Conservation (phyloP, 495 filamentous ascomycete genomes). For the Penicillium manginii region DNA sequence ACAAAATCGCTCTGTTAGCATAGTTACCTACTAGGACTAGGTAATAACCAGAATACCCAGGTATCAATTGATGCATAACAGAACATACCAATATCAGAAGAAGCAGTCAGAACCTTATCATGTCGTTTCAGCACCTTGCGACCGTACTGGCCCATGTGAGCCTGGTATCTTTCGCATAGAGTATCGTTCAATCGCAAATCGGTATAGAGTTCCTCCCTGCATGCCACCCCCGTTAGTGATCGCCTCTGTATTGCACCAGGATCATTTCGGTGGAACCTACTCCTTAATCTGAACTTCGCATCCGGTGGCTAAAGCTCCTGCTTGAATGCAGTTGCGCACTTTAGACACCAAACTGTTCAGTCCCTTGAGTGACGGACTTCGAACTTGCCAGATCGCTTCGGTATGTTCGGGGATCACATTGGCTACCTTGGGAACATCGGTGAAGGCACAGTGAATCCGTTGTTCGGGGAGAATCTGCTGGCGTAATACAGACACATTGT, state of each 20-base stretch:
- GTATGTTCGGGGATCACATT: constrained; percentile 66
- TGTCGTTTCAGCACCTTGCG: constrained; percentile 51
- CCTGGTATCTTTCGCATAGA: constrained; percentile 55
- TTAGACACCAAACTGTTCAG: constrained; percentile 52
- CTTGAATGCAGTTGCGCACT: constrained; percentile 61
- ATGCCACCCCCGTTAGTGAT: background rate
- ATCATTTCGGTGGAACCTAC: constrained; percentile 20
- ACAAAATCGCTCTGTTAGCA: background rate
- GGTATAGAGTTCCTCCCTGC: constrained; percentile 51
- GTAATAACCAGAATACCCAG: too few relatives aligned
- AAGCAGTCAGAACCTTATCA: constrained; percentile 52
- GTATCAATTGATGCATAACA: constrained; percentile 11
- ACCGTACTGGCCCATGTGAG: constrained; percentile 53
- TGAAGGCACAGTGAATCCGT: constrained; percentile 61
- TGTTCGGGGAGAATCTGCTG: constrained; percentile 67
- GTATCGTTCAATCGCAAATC: constrained; percentile 65
- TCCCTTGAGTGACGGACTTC: constrained; percentile 50
- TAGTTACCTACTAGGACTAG: too few relatives aligned
- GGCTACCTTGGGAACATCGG: constrained; percentile 59
- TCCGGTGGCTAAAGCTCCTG: constrained; percentile 63
- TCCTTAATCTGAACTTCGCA: constrained; percentile 54
- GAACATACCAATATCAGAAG: constrained; percentile 60
- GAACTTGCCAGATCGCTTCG: constrained; percentile 55
- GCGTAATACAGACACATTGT: constrained; percentile 61
- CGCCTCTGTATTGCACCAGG: background rate